Evolutionary conservation across 345 rosid species (phyloP).

Genomic region (Noccaea caerulescens): DNA sequence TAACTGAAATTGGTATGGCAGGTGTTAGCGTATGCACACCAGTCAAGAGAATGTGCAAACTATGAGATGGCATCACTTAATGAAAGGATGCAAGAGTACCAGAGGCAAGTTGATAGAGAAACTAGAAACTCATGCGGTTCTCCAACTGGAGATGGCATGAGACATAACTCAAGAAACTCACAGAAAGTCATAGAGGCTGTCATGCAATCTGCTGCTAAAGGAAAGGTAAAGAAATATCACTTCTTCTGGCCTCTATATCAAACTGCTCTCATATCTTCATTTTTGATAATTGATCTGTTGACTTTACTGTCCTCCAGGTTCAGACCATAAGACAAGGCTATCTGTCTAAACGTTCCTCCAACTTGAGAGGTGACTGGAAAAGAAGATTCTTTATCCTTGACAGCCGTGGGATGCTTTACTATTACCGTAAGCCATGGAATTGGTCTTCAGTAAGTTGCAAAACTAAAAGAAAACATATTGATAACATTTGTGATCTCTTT

Average conservation of each 20-base stretch:
- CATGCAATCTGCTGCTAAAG: constrained; percentile 75
- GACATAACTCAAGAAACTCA: constrained; percentile 55
- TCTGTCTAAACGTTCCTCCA: constrained; percentile 83
- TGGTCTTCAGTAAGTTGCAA: constrained; percentile 62
- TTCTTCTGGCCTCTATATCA: constrained; percentile 10
- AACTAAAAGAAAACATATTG: constrained; percentile 22
- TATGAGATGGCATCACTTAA: constrained; percentile 74
- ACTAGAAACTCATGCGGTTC: constrained; percentile 49
- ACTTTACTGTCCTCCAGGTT: constrained; percentile 50
- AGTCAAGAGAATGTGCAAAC: constrained; percentile 80
- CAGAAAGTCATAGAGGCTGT: constrained; percentile 77
- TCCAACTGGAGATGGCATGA: constrained; percentile 50
- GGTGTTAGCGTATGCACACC: constrained; percentile 82
- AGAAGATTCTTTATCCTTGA: constrained; percentile 84
- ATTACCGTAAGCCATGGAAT: constrained; percentile 74
- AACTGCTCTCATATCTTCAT: background rate
- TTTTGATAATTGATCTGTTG: constrained; percentile 19
- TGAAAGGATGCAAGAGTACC: constrained; percentile 78
- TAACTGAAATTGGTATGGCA: constrained; percentile 37
- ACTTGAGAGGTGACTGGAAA: constrained; percentile 83
- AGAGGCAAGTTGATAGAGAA: constrained; percentile 65
- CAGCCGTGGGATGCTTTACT: constrained; percentile 80
- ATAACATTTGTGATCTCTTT: constrained; percentile 14
- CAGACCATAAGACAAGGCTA: constrained; percentile 83
- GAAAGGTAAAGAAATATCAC: constrained; percentile 56